A percentile compares a stretch with the other conserved stretches of the same genome.
Evolutionary conservation across 192 early-diverging fungal genomes (phyloP).

Genomic region (Radiomyces spectabilis): DNA sequence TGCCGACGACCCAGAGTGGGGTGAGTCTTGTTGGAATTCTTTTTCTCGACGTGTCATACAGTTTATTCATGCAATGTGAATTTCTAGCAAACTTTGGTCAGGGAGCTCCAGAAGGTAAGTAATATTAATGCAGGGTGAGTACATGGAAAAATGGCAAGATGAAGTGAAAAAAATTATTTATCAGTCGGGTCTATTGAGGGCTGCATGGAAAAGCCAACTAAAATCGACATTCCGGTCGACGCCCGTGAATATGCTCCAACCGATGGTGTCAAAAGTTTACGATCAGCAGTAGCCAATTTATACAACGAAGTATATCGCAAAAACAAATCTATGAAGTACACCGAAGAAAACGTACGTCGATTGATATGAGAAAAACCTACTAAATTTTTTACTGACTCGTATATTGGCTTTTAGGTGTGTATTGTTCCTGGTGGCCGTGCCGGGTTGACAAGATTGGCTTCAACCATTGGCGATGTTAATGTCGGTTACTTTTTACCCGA

Average conservation of each 20-base stretch:
- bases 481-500: constrained; percentile 49
- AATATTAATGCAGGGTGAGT: neutral
- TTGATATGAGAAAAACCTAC: neutral
- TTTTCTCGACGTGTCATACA: neutral
- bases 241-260: constrained; percentile 34
- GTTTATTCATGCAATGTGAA: neutral
- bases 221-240: neutral
- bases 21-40: constrained; percentile 5
- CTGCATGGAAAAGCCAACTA: constrained; percentile 16
- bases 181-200: constrained; percentile 25
- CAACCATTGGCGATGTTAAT: constrained; percentile 37
- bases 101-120: constrained; percentile 43
- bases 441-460: constrained; percentile 43
- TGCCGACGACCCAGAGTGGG: constrained; percentile 26
- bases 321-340: constrained; percentile 34
- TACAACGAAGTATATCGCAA: constrained; percentile 42
- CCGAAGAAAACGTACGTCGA: constrained; percentile 31
- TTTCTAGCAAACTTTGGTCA: constrained; percentile 21
- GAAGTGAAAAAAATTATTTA: neutral
- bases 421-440: constrained; percentile 48
- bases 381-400: too few species aligned
- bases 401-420: constrained; percentile 23
- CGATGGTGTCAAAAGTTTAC: constrained; percentile 30
- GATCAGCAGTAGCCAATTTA: constrained; percentile 35
- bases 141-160: neutral